Conservation (phyloP, 352 stramenopile genomes). For the Elongisporangium undulatum region DNA sequence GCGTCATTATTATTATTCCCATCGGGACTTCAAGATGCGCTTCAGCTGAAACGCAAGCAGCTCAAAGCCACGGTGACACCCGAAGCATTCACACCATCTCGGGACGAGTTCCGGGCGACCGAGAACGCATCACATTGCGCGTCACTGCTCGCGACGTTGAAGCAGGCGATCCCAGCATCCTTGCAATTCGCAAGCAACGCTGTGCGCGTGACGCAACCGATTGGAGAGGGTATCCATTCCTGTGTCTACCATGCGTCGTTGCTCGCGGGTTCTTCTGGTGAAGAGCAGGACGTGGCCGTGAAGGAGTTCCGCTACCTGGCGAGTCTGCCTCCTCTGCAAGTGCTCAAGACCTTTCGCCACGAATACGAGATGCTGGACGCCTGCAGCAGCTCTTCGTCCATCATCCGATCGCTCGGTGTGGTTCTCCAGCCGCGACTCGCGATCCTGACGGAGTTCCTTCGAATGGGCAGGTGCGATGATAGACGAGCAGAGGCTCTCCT, state of each 20-base stretch:
- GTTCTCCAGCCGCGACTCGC: constrained; percentile 16
- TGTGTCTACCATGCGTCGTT: constrained; percentile 18
- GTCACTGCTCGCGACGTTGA: constrained; percentile 1
- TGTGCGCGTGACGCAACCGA: constrained; percentile 5
- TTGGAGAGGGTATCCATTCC: constrained; percentile 32
- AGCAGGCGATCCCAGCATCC: constrained; percentile 14
- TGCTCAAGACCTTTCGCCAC: constrained; percentile 27
- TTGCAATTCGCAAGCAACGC: constrained; percentile 6
- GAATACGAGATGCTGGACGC: constrained; percentile 25
- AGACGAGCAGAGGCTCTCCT: neutral
- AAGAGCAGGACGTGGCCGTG: constrained; percentile 14
- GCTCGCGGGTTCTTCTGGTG: constrained; percentile 2
- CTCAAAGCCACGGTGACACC: constrained; percentile 27
- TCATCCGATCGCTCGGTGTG: constrained; percentile 24
- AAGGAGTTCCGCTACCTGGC: constrained; percentile 36
- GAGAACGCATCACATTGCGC: neutral
- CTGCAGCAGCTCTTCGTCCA: constrained; percentile 6
- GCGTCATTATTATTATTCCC: neutral
- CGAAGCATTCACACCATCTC: constrained; percentile 5
- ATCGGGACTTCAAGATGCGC: constrained; percentile 16
- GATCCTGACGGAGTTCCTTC: constrained; percentile 31
- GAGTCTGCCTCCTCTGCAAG: constrained; percentile 20
- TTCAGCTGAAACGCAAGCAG: constrained; percentile 36
- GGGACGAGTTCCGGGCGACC: neutral
- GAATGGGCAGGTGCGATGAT: constrained; percentile 16